Evolutionary conservation across 805 yeast species (phyloP).

Genomic region (Brettanomyces bruxellensis): DNA sequence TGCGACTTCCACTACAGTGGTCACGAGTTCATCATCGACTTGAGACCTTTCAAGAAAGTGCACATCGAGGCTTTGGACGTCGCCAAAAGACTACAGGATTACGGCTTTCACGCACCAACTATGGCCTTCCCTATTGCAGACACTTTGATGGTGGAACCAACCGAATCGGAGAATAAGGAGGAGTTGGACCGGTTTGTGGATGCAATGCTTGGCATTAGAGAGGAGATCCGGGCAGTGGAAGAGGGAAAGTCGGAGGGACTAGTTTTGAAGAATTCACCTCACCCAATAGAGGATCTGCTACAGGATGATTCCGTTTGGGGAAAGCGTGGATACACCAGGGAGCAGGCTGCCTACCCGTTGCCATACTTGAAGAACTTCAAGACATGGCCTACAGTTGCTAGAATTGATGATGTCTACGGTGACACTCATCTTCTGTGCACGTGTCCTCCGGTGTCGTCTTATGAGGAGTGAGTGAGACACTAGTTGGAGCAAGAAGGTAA

Average conservation of each 20-base stretch:
- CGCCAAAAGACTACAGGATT: constrained; percentile 95
- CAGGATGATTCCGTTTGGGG: constrained; percentile 66
- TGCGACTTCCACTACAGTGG: constrained; percentile 66
- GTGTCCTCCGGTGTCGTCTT: constrained; percentile 58
- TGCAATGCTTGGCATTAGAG: constrained; percentile 72
- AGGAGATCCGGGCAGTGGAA: constrained; percentile 69
- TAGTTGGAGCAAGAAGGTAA: too few species aligned
- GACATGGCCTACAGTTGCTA: constrained; percentile 92
- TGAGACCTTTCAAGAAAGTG: constrained; percentile 68
- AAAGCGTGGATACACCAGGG: constrained; percentile 80
- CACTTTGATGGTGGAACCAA: constrained; percentile 96
- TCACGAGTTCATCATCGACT: constrained; percentile 91
- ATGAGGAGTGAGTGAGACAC: background rate
- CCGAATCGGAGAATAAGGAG: constrained; percentile 83
- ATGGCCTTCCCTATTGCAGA: constrained; percentile 98
- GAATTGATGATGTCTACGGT: constrained; percentile 92
- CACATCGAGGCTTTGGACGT: constrained; percentile 94
- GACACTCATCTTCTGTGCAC: constrained; percentile 90
- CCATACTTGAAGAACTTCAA: constrained; percentile 64
- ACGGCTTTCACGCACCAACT: constrained; percentile 98
- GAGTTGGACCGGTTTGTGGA: constrained; percentile 90
- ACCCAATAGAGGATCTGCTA: constrained; percentile 72
- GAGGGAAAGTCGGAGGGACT: constrained; percentile 56
- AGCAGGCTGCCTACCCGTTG: constrained; percentile 88
- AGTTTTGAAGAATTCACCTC: constrained; percentile 87